These are phyloP conservation scores for Diaporthe sp. DNA, from an alignment of 2,329 filamentous ascomycete species.

Conservation along the genomic window DNA sequence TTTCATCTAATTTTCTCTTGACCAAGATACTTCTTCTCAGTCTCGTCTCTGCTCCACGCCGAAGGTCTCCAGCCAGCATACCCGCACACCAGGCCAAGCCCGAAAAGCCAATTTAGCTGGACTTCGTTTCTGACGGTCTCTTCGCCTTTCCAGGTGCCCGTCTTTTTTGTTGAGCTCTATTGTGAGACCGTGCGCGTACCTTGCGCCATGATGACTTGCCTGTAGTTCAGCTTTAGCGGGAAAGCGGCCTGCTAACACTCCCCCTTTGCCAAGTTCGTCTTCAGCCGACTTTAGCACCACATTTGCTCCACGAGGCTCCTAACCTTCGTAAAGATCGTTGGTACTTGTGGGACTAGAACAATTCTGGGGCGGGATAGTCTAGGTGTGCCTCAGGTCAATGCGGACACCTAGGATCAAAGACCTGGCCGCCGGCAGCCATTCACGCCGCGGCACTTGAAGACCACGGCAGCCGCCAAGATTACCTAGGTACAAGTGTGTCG, in stretches of 20 bases:
- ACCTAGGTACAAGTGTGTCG: neutral
- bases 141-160: neutral
- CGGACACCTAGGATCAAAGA: neutral
- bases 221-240: neutral
- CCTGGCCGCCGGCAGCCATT: constrained; percentile 5
- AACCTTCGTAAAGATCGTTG: neutral
- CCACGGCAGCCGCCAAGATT: neutral
- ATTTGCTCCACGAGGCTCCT: neutral
- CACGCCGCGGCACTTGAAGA: neutral
- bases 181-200: neutral
- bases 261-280: neutral
- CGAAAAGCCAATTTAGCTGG: neutral
- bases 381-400: neutral
- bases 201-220: neutral
- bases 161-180: neutral
- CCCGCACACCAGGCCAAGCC: neutral
- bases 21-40: too few species aligned
- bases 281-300: neutral
- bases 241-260: neutral
- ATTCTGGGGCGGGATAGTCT: neutral
- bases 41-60: neutral
- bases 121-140: neutral
- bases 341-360: neutral
- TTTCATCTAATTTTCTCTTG: too few species aligned
- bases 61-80: neutral